Evolutionary conservation across 805 yeast genomes (phyloP), one percentile per base, ranked within the genome.

Genomic region (Danielozyma ontarioensis): DNA sequence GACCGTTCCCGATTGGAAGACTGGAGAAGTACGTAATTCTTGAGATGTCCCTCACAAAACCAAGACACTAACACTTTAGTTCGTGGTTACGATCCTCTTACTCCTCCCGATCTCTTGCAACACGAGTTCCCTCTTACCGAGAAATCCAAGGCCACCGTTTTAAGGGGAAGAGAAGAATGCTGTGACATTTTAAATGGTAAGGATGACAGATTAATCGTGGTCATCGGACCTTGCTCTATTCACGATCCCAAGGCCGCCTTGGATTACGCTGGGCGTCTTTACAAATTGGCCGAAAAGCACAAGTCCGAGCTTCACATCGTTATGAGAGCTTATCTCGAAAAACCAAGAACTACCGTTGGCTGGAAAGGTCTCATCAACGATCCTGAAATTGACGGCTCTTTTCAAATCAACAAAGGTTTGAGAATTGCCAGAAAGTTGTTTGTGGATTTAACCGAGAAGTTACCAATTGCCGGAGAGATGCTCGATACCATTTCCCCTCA

Each of bases 311-410:
- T 93, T 39, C 76, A 80, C 36, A 80, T 93, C 38, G 81, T 93
- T 41, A 93, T 93, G 98, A 80, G 98, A 67, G 97, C 97, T 3
- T 93, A 93, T 69, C 72, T 93, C 53, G 98, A 90, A 62, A 90
- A 90, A 65, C 98, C 98, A 50, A 80, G 98, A 66, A 90, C 98
- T 32, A 90, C 97, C 18, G 97, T 93, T 29, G 98, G 98, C 39
- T 90, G 98, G 98, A 90, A 90, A 67, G 98, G 98, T 48, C 72
- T 90, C 46, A 93, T 90, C 52, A 90, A 90, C 58, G 98, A 90
- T 61, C 98, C 98, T 21, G 96, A 93, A 52, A 82, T 90, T 50
- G 95, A 90, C 60, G 86, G 86, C 40, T 72, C 95, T 33, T 90
- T 85, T 78, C 78, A 88, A 50, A 90, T 90, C 59, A 90, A 90